Percentiles rank a stretch among this genome's conserved stretches.
phyloP scores from a whole-genome alignment of 352 stramenopile genomes.

The Phytophthora pluvialis region DNA sequence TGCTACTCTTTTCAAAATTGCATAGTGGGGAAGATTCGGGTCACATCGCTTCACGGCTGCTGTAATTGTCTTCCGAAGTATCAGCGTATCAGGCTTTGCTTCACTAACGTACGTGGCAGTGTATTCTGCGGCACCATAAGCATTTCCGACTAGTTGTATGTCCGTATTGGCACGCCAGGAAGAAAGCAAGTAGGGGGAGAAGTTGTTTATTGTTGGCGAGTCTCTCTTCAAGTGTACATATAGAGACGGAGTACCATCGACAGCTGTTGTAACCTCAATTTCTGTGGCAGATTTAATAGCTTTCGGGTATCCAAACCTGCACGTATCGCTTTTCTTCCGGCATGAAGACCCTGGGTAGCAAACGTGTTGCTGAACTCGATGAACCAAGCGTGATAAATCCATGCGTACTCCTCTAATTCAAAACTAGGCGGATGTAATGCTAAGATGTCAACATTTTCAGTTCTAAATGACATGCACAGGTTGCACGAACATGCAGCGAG shows the following conservation, averaged over 20 bases:
- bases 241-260: conserved; percentile 1
- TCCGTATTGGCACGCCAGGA: conserved; percentile 41
- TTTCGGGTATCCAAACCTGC: conserved; percentile 26
- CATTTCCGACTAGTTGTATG: conserved; percentile 34
- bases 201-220: conserved; percentile 22
- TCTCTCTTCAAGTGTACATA: conserved; percentile 21
- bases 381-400: conserved; percentile 21
- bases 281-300: neutral
- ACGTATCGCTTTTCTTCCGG: conserved; percentile 7
- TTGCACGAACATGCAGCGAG: conserved; percentile 3
- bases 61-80: conserved; percentile 9
- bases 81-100: conserved; percentile 2
- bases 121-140: conserved; percentile 36
- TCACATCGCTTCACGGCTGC: conserved; percentile 19
- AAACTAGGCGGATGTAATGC: no score
- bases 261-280: neutral
- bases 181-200: neutral
- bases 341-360: conserved; percentile 19
- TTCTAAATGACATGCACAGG: neutral
- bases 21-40: neutral
- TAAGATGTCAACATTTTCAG: conserved; percentile 9
- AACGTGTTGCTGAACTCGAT: conserved; percentile 25
- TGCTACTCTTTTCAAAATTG: conserved; percentile 6
- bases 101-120: conserved; percentile 35
- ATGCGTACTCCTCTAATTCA: no score